Base-by-base conservation (phyloP, 2,329 filamentous ascomycete species). In the Gremmenia infestans region DNA sequence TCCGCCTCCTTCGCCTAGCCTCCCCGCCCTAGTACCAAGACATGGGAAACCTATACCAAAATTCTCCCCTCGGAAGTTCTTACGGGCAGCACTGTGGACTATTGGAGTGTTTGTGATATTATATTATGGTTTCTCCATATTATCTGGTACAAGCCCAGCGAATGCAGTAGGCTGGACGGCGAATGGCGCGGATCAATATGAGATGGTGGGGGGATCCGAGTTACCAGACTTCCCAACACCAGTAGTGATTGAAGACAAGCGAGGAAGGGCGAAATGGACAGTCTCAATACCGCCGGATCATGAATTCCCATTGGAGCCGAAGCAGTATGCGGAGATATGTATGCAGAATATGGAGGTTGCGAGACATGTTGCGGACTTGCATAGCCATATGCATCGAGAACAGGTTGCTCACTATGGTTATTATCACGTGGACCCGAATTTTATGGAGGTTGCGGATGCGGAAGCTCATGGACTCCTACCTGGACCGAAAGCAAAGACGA, bases 201-300 rank as follows among this genome's bases (percentile, higher is more conserved):
- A 89, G 65, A 84, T 89, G 78, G 80, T 88, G 7, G 81, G 79
- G 39, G 83, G 83, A 58, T 80, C 84, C 58, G 76, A 76, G 43
- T 71, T 91, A n/a, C 88, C 89, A 0, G 79, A 86, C 28, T 84
- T 88, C 59, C 86, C 89, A 0, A 87, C 86, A 0, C 87, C 89
- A 0, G 78, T 94, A 19, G 78, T 89, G 5, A 77, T 92, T 47
- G 81, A 79, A 14, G 88, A 91, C 71, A 73, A 76, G 25, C 75
- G 77, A 46, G 87, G 87, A 3, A 80, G 78, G 51, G 76, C 83
- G 11, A 86, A 81, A 68, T 95, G 91, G 91, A 94, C 90, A 0
- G 81, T 95, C 11, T 91, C 83, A 1, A 91, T 96, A 39, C 90
- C 90, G 0, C 76, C 79, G 6, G 78, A 78, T 55, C 75, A 79